phyloP scores from a whole-genome alignment of 805 yeast genomes.

The Deakozyma indianensis region DNA sequence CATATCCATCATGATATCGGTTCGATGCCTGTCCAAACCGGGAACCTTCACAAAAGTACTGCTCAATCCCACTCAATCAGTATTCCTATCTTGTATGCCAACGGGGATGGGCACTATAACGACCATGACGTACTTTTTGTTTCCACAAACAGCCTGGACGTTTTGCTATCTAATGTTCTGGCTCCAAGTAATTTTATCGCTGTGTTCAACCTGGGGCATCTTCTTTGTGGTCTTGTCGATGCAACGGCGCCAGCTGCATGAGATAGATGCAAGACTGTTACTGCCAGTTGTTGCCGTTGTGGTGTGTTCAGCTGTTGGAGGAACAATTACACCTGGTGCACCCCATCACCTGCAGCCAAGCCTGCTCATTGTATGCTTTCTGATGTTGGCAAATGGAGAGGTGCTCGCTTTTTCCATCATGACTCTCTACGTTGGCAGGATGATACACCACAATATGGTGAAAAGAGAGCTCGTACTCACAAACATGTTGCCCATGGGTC shows the following conservation, averaged over 20 bases:
- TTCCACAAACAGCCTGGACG: neutral
- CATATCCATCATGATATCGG: conserved; percentile 28
- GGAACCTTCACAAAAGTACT: conserved; percentile 20
- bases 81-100: conserved; percentile 63
- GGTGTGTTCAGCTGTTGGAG: conserved; percentile 60
- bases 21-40: conserved; percentile 27
- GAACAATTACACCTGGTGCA: conserved; percentile 30
- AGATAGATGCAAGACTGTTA: conserved; percentile 42
- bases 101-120: conserved; percentile 67
- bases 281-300: conserved; percentile 68
- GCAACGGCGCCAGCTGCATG: conserved; percentile 22
- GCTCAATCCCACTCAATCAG: conserved; percentile 32
- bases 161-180: neutral
- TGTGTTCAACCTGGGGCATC: conserved; percentile 19
- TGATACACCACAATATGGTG: conserved; percentile 43
- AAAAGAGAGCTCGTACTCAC: neutral
- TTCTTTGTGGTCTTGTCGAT: conserved; percentile 29
- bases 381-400: conserved; percentile 61
- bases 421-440: conserved; percentile 45
- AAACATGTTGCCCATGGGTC: conserved; percentile 51
- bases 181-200: conserved; percentile 26
- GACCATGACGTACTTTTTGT: conserved; percentile 24
- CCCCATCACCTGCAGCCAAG: conserved; percentile 33
- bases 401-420: conserved; percentile 41
- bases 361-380: conserved; percentile 37